phyloP scores from a whole-genome alignment of 345 rosid species.

The Barbarea vulgaris region DNA sequence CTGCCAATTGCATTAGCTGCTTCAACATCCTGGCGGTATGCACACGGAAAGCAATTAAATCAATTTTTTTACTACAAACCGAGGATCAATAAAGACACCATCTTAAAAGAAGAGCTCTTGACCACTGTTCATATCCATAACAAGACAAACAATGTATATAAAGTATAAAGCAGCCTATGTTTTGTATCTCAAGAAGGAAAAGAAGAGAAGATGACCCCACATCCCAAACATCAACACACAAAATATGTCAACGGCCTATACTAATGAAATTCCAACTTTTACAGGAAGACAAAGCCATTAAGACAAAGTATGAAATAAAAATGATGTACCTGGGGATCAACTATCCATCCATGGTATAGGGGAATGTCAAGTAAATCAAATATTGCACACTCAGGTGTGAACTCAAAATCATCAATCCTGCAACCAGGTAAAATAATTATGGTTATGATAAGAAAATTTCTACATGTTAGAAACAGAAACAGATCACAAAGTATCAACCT shows the following conservation, averaged over 20 bases:
- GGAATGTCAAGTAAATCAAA: slow-evolving; percentile 98
- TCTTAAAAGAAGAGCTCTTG: neutral
- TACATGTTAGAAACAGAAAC: neutral
- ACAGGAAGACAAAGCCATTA: neutral
- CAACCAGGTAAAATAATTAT: slow-evolving; percentile 27
- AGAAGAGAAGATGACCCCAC: slow-evolving; percentile 11
- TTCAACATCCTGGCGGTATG: slow-evolving; percentile 66
- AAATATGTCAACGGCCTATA: neutral
- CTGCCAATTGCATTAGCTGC: slow-evolving; percentile 79
- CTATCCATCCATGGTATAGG: slow-evolving; percentile 97
- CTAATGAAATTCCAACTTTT: neutral
- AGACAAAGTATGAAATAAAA: neutral
- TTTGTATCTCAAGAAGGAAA: slow-evolving; percentile 26
- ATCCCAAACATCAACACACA: slow-evolving; percentile 18
- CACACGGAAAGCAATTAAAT: slow-evolving; percentile 11
- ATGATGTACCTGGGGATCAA: slow-evolving; percentile 84
- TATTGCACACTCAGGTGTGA: slow-evolving; percentile 94
- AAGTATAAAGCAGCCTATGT: neutral
- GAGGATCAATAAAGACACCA: neutral
- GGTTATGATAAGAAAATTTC: neutral
- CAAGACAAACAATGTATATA: slow-evolving; percentile 12
- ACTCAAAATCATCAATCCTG: slow-evolving; percentile 99
- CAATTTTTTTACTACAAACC: slow-evolving; percentile 5
- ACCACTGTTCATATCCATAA: slow-evolving; percentile 29
- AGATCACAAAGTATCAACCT: slow-evolving; percentile 53